These are phyloP conservation scores for Colletotrichum phormii DNA, from an alignment of 2,329 filamentous ascomycete genomes.

Conservation along the genomic window DNA sequence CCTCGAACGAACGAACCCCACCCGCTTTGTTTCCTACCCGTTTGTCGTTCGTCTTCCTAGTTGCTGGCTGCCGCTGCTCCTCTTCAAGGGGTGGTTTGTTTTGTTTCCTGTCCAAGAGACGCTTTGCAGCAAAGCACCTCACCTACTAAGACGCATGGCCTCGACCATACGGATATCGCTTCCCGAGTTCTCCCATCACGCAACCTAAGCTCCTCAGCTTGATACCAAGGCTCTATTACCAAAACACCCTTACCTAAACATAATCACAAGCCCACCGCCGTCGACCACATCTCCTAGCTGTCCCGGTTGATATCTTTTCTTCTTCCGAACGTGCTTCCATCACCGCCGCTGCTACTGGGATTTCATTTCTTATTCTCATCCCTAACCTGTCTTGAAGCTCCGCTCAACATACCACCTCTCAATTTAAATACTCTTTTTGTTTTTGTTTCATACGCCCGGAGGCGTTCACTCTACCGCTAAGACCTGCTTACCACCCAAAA, in stretches of 20 bases:
- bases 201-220: neutral
- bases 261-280: constrained; percentile 2
- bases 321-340: neutral
- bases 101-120: neutral
- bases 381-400: neutral
- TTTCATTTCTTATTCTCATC: neutral
- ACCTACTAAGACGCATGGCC: neutral
- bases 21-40: neutral
- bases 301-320: neutral
- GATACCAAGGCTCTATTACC: neutral
- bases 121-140: neutral
- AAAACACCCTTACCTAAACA: constrained; percentile 1
- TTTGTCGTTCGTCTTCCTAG: neutral
- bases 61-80: neutral
- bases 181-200: neutral
- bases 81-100: constrained; percentile 16
- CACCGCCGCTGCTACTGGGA: neutral
- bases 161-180: neutral
- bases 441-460: constrained; percentile 5
- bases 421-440: neutral
- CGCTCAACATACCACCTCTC: neutral
- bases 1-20: neutral
- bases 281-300: neutral
- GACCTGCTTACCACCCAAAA: neutral
- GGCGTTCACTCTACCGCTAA: constrained; percentile 9